Evolutionary conservation across 495 filamentous ascomycete genomes (phyloP).

Genomic region (Tuber microsphaerosporum): DNA sequence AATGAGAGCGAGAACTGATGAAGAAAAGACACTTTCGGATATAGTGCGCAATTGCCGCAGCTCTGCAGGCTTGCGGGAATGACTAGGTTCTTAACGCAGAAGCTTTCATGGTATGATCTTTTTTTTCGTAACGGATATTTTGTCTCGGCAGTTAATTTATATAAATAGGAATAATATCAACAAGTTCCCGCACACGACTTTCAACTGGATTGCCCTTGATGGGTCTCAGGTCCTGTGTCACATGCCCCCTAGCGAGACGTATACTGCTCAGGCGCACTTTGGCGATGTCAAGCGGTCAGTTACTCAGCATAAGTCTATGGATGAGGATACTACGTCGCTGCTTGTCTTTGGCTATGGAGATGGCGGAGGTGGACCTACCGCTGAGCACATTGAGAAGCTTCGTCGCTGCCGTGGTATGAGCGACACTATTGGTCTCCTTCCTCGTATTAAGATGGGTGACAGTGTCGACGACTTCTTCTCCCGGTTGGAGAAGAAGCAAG

Average conservation of each 20-base stretch:
- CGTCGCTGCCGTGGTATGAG: slow-evolving; percentile 88
- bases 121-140: background rate
- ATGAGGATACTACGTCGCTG: slow-evolving; percentile 77
- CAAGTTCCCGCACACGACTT: slow-evolving; percentile 95
- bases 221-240: slow-evolving; percentile 95
- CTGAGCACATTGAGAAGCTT: slow-evolving; percentile 86
- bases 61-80: slow-evolving; percentile 86
- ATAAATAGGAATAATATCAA: slow-evolving; percentile 83
- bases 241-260: slow-evolving; percentile 85
- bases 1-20: background rate
- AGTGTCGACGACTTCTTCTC: slow-evolving; percentile 97
- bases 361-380: slow-evolving; percentile 92
- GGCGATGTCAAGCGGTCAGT: slow-evolving; percentile 88
- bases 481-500: slow-evolving; percentile 62
- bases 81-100: slow-evolving; percentile 94
- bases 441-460: slow-evolving; percentile 78
- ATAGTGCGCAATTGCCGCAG: slow-evolving; percentile 89
- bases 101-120: slow-evolving; percentile 61
- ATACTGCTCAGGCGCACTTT: slow-evolving; percentile 84
- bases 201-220: slow-evolving; percentile 93
- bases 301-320: slow-evolving; percentile 88
- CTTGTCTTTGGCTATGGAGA: slow-evolving; percentile 95
- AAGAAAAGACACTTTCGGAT: slow-evolving; percentile 79
- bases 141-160: slow-evolving; percentile 35
- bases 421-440: slow-evolving; percentile 74